phyloP scores from a whole-genome alignment of 768 basidiomycete species.

The Cyclocybe cylindracea region DNA sequence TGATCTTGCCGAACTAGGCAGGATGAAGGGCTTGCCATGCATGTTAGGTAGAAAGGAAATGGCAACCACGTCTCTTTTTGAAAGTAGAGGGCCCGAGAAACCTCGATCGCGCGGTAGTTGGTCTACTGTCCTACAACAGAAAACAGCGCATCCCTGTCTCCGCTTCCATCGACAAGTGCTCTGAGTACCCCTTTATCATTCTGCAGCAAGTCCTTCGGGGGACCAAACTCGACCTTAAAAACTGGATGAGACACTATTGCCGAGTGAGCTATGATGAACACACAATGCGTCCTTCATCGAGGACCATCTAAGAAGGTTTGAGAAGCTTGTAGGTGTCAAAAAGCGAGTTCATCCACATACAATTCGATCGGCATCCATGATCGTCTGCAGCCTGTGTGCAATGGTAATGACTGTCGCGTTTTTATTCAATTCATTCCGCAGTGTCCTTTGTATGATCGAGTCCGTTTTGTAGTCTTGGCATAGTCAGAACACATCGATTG shows the following conservation, averaged over 20 bases:
- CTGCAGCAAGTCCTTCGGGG: slow-evolving; percentile 2
- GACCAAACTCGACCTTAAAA: slow-evolving; percentile 11
- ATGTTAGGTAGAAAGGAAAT: too few relatives aligned
- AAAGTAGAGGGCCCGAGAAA: too few relatives aligned
- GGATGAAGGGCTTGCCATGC: too few relatives aligned
- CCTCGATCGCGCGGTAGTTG: too few relatives aligned
- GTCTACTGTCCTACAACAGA: too few relatives aligned
- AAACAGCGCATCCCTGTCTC: neutral
- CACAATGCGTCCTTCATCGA: slow-evolving; percentile 52
- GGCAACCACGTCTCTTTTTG: too few relatives aligned
- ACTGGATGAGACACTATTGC: neutral
- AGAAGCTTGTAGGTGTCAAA: neutral
- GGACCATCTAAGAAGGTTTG: slow-evolving; percentile 35
- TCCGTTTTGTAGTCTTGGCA: slow-evolving; percentile 58
- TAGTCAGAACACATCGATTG: neutral
- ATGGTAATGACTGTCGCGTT: slow-evolving; percentile 65
- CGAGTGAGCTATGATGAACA: neutral
- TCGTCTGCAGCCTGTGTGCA: slow-evolving; percentile 67
- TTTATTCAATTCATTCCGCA: slow-evolving; percentile 59
- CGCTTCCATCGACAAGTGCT: slow-evolving; percentile 7
- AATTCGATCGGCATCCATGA: slow-evolving; percentile 63
- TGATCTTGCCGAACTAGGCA: too few relatives aligned
- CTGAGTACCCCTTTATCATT: slow-evolving; percentile 1
- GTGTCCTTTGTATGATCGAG: slow-evolving; percentile 65
- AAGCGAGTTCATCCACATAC: slow-evolving; percentile 23